Base-by-base conservation (phyloP, 2,329 filamentous ascomycete genomes). In the Trichoderma koningiopsis region DNA sequence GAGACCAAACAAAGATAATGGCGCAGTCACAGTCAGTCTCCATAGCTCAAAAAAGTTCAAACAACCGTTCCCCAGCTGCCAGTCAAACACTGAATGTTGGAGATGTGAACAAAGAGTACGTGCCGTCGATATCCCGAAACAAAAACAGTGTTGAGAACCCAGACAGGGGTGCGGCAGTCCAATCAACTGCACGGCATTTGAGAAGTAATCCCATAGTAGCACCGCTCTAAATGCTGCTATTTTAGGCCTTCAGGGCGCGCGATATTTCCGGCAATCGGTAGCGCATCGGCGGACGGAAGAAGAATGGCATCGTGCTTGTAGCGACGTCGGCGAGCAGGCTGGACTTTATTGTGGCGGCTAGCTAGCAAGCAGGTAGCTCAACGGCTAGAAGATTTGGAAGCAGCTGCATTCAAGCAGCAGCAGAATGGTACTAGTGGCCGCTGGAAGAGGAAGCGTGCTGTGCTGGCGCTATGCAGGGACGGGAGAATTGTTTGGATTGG, bases 211-310 rank as follows among this genome's bases (percentile, higher is more conserved):
- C 35, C 0, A 33, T 73, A 1, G 72, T 73, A 33, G 60, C 61
- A 24, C 72, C 71, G 1, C 70, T 75, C 19, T 70, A 70, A 11
- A 37, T 27, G 8, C 22, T 76, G 3, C 37, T 75, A 71, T 8
- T 33, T 10, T 10, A 33, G 8, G 7, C 7, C 7, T 31, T 5
- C 7, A 31, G 13, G 71, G 74, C 4, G 24, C 65, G 13, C 3
- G n/a, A 2, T 70, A 66, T 22, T 47, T 71, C 10, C 11, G 49
- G 11, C 11, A 27, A 40, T 14, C 43, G 24, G 5, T 35, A n/a
- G 1, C 16, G 16, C 0, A 33, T 47, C 0, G 11, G 27, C 19
- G 55, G 31, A 14, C 2, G 24, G 47, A 24, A 37, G 52, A 13
- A 37, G 71, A 47, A 22, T 43, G 16, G 56, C 6, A 16, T 61